phyloP scores from a whole-genome alignment of 2,329 filamentous ascomycete species.

The Davidsoniella virescens region DNA sequence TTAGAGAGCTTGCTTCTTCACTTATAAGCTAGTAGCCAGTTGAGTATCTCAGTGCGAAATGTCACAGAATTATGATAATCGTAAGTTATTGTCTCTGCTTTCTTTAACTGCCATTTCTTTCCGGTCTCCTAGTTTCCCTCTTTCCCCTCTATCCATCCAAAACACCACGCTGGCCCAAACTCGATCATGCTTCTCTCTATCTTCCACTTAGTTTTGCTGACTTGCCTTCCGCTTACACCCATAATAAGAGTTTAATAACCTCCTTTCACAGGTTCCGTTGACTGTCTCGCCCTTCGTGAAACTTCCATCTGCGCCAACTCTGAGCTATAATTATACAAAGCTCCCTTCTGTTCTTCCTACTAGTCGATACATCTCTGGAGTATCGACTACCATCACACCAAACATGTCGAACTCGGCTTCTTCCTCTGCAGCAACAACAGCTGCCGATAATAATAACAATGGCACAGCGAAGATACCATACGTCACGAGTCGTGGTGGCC shows the following conservation, averaged over 20 bases:
- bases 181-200: neutral
- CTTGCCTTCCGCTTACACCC: too few relatives aligned
- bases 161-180: too few relatives aligned
- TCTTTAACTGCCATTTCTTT: neutral
- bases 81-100: conserved; percentile 16
- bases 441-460: conserved; percentile 21
- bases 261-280: conserved; percentile 81
- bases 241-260: conserved; percentile 54
- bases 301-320: conserved; percentile 73
- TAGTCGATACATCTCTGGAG: conserved; percentile 25
- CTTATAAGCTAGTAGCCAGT: neutral
- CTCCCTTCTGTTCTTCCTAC: conserved; percentile 70
- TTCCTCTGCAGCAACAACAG: conserved; percentile 17
- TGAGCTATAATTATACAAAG: conserved; percentile 88
- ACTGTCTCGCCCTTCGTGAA: conserved; percentile 90
- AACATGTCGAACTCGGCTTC: conserved; percentile 18
- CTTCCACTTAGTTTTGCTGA: neutral
- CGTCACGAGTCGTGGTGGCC: conserved; percentile 60
- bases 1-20: neutral
- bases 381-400: conserved; percentile 19
- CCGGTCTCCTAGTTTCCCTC: neutral
- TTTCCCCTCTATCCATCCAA: neutral
- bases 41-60: neutral
- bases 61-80: conserved; percentile 16
- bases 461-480: conserved; percentile 33